Evolutionary conservation across 441 rosid species (phyloP), one percentile per base, ranked within the genome.

Genomic region (Populus hybrid): DNA sequence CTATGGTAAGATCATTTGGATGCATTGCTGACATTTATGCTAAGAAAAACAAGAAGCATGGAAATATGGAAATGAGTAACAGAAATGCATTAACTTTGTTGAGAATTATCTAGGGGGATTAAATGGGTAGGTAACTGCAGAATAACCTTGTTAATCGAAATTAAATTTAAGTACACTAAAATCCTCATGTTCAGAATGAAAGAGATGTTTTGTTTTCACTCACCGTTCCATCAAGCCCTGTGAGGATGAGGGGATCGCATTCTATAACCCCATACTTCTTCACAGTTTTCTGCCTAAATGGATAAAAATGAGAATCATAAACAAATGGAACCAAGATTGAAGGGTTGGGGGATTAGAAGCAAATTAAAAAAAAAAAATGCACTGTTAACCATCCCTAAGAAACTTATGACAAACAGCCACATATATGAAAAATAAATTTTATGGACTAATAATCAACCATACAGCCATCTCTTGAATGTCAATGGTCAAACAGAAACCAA

Each of bases 221-320:
- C 81, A 94, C 99, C 89, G 92, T 89, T 87, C 81, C 87, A 67
- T 93, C 97, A 72, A 93, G 90, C 73, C 93, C 97, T 50, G 81
- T 82, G 67, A 92, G 93, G 76, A 94, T 78, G 26, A 90, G 89
- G 28, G 94, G 86, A 83, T 94, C 93, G 61, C 95, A 94, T 84
- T 93, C 97, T 81, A 93, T 88, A 75, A 93, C 94, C 32, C 97
- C 98, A 67, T 92, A 93, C 67, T 88, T 89, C 86, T 88, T 92
- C 80, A 77, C 78, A 72, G 85, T 42, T 84, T 87, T 93, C 79
- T 84, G 89, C 89, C 98, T 94, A 73, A 83, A 85, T 75, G 36
- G 63, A 77, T 75, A 18, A 81, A 36, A 68, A 61, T 57, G 30
- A 73, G 61, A 77, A 42, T 70, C 72, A 75, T 40, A 70, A 77